Evolutionary conservation across 371 early-diverging fungal species (phyloP), one percentile per base, ranked within the genome.

Genomic region (Mucor plumbeus): DNA sequence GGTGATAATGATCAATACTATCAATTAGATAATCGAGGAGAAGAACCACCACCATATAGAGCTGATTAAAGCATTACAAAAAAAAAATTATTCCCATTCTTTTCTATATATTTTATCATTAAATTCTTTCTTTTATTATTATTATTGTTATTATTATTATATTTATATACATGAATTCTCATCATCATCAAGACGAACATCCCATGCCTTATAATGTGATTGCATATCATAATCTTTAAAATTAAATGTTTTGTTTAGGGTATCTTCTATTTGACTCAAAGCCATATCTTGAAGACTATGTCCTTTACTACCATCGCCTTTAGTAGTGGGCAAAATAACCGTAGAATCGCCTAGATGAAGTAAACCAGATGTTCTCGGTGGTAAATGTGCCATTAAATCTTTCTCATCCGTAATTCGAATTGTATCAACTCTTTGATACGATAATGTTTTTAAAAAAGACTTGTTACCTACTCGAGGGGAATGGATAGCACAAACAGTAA

Each of bases 331-430:
- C 15, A 69, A 39, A 14, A 77, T 61, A 13, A 77, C 64, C 0
- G 77, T 75, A 7, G 69, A 69, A 10, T 64, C 59, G n/a, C 79
- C 79, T 14, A 65, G 34, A 61, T 80, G 80, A 19, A 75, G 54
- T 14, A 80, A 38, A 10, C 80, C 80, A 41, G 72, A 65, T 13
- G 80, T 80, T 8, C 77, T 41, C 33, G 80, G 80, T 5, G 80
- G 80, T 53, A 77, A 59, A 26, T 77, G 77, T 1, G 77, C 75
- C 69, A 72, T 68, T 0, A 73, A 15, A 48, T 73, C 77, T 17
- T 53, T 57, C 3, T 63, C 68, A 61, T 73, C 57, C 5, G 70
- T 75, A 7, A 80, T 61, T n/a, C 78, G 77, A 64, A 75, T 80
- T 0, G 76, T 75, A 35, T 77, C 68, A 7, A 77, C 70, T 1